phyloP scores from a whole-genome alignment of 306 rosid genomes.

The Echinosophora koreensis region DNA sequence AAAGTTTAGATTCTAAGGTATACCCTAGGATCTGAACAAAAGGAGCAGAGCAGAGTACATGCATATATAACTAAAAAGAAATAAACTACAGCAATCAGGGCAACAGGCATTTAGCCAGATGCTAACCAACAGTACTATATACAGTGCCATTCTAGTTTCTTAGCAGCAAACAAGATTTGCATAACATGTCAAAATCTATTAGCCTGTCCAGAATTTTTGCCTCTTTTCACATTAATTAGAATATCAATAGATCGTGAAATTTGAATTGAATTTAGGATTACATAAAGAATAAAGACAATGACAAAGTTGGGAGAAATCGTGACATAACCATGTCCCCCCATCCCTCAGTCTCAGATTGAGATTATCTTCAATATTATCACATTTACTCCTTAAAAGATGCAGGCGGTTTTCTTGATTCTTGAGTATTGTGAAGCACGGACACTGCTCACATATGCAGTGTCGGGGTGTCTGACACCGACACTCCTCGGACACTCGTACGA shows the following conservation, averaged over 20 bases:
- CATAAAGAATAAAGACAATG: neutral
- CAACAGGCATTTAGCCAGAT: constrained; percentile 17
- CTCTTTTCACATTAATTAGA: constrained; percentile 1
- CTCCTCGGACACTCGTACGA: too few relatives aligned
- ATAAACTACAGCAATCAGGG: constrained; percentile 7
- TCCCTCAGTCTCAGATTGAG: neutral
- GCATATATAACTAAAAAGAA: neutral
- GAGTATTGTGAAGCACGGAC: neutral
- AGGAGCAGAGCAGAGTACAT: constrained; percentile 8
- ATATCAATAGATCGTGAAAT: constrained; percentile 4
- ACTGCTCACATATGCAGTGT: too few relatives aligned
- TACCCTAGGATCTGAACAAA: constrained; percentile 21
- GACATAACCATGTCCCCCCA: neutral
- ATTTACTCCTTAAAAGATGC: constrained; percentile 12
- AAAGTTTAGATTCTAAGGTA: neutral
- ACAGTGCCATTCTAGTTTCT: constrained; percentile 29
- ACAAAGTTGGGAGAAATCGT: neutral
- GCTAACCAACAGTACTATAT: constrained; percentile 6
- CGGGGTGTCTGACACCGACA: too few relatives aligned
- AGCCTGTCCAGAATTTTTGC: neutral
- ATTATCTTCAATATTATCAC: constrained; percentile 14
- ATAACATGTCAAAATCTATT: constrained; percentile 14
- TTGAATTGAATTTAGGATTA: neutral
- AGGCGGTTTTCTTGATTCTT: constrained; percentile 31
- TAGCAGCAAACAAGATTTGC: constrained; percentile 14